Evolutionary conservation across 345 rosid species (phyloP), one percentile per base, ranked within the genome.

Genomic region (Euphorbia tirucalli): DNA sequence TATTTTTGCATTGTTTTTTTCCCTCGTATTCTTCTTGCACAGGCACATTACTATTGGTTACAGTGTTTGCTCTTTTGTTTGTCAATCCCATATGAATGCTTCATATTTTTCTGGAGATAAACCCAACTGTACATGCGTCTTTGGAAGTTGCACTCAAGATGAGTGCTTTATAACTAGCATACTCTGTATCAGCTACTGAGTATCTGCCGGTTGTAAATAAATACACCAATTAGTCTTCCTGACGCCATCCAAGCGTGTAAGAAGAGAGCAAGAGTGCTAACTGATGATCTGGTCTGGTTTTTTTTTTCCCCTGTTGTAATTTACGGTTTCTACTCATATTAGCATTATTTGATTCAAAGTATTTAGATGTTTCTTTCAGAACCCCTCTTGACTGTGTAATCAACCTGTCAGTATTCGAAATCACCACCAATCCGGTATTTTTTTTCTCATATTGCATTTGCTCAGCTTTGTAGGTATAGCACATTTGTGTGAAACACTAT

Each of bases 191-290:
- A 10, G n/a, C 39, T 7, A 3, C 39, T 35, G 3, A 35, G 39
- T 35, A 35, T 35, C 39, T 35, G 39, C 39, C 4, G 39, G 39
- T 35, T 27, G 50, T 3, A 48, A 15, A 22, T 11, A 65, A 24
- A 18, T 46, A 19, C 9, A 65, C 14, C 56, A 5, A 27, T 32
- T 28, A 30, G 37, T 27, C 28, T 66, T 39, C 41, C 15, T 2
- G 35, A 46, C 56, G 5, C 27, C 10, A 24, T 27, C 69, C 56
- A 44, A 65, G 22, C 5, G 25, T 30, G 24, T n/a, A 11, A 22
- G 52, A n/a, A 43, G 46, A 37, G 66, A 35, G 66, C 27, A 32
- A 19, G 52, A 25, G 32, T 32, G 67, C 67, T 10, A 64, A 64
- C 21, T 39, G 54, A 0, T 22, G 19, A 5, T 22, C 18, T 24